Percentiles rank a stretch among this genome's conserved stretches.
phyloP scores from a whole-genome alignment of 2,329 filamentous ascomycete genomes.

The Fonsecaea erecta region DNA sequence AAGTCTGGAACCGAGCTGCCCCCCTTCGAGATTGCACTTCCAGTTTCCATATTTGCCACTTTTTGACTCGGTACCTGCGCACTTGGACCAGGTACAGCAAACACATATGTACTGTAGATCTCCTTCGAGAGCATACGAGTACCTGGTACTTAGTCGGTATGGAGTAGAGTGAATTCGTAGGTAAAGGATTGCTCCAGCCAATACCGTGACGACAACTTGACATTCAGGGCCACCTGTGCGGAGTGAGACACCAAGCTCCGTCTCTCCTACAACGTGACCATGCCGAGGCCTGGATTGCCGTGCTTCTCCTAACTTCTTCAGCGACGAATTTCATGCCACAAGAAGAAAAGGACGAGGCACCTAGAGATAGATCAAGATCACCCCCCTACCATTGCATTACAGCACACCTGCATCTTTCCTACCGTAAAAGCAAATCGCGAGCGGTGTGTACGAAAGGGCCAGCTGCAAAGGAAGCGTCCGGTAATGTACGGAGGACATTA shows the following conservation, averaged over 20 bases:
- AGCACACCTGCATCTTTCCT: not conserved
- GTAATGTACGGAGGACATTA: not conserved
- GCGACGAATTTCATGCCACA: not conserved
- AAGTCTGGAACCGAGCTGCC: not conserved
- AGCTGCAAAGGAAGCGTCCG: not conserved
- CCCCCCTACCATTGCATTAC: not conserved
- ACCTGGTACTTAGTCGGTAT: no score
- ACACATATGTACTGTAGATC: not conserved
- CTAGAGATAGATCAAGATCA: not conserved
- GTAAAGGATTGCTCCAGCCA: not conserved
- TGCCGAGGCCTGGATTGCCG: no score
- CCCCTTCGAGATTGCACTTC: no score
- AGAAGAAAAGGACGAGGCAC: no score
- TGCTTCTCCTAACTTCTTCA: not conserved
- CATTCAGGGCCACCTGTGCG: not conserved
- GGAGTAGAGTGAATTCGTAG: no score
- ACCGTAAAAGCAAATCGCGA: not conserved
- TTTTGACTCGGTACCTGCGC: not conserved
- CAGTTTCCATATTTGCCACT: not conserved
- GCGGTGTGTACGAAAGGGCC: not conserved
- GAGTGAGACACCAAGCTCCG: not conserved
- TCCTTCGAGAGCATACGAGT: not conserved
- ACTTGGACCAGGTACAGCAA: not conserved
- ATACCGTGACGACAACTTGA: not conserved
- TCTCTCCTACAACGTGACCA: not conserved